Evolutionary conservation across 148 eudicot species (phyloP).

Genomic region (Fallopia convolvulus): DNA sequence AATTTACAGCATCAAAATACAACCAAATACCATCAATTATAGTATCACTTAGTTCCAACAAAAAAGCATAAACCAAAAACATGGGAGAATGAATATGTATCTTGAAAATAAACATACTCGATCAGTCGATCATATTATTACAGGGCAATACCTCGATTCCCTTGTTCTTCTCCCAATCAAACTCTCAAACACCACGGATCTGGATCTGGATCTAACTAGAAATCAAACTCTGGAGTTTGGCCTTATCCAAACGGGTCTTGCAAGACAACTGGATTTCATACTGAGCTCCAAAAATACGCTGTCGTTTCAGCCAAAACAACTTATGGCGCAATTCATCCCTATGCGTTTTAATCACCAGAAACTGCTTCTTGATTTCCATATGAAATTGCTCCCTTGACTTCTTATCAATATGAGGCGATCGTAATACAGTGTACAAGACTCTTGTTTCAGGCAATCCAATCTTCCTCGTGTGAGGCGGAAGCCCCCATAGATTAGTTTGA

Average conservation of each 20-base stretch:
- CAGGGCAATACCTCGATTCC: too few relatives aligned
- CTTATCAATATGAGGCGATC: conserved; percentile 19
- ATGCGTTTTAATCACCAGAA: background rate
- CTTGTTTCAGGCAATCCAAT: conserved; percentile 10
- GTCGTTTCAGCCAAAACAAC: conserved; percentile 38
- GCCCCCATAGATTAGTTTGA: background rate
- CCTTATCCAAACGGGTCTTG: conserved; percentile 28
- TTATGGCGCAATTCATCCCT: conserved; percentile 1
- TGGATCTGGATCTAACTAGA: too few relatives aligned
- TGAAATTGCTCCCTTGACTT: conserved; percentile 11
- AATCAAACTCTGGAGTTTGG: background rate
- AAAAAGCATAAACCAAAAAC: too few relatives aligned
- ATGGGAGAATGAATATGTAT: too few relatives aligned
- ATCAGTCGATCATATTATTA: too few relatives aligned
- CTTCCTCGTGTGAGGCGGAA: conserved; percentile 8
- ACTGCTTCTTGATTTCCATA: background rate
- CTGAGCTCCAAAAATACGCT: conserved; percentile 28
- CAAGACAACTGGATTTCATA: conserved; percentile 31
- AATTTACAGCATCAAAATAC: too few relatives aligned
- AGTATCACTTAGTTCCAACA: too few relatives aligned
- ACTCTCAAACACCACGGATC: background rate
- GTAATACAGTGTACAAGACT: conserved; percentile 16
- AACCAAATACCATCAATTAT: too few relatives aligned
- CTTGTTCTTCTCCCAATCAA: too few relatives aligned
- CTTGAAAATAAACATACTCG: too few relatives aligned